phyloP scores from a whole-genome alignment of 306 rosid genomes.

The Gleditsia sinensis region DNA sequence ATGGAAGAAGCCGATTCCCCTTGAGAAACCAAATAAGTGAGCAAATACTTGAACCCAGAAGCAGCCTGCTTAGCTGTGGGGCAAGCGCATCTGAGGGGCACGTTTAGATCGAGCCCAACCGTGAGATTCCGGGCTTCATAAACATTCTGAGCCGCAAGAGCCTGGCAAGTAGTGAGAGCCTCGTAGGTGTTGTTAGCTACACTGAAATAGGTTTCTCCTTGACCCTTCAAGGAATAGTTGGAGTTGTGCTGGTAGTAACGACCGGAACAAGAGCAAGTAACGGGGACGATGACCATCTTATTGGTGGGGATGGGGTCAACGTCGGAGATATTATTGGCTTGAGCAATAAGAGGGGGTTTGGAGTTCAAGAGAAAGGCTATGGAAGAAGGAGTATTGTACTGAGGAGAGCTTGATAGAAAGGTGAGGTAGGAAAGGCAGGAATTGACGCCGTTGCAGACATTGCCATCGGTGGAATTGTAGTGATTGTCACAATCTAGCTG shows the following conservation, averaged over 20 bases:
- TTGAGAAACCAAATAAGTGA: constrained; percentile 42
- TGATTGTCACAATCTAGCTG: constrained; percentile 53
- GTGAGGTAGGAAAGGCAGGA: constrained; percentile 69
- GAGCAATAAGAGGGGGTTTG: constrained; percentile 30
- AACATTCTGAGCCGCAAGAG: constrained; percentile 52
- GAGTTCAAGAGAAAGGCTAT: constrained; percentile 53
- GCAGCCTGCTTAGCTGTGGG: constrained; percentile 50
- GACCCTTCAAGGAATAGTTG: constrained; percentile 20
- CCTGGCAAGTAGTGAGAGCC: constrained; percentile 73
- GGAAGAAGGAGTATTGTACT: constrained; percentile 37
- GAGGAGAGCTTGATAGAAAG: constrained; percentile 48
- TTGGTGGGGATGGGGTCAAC: constrained; percentile 32
- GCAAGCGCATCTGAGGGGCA: constrained; percentile 77
- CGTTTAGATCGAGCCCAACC: constrained; percentile 10
- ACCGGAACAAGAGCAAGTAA: constrained; percentile 59
- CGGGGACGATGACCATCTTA: constrained; percentile 49
- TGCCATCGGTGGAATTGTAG: constrained; percentile 44
- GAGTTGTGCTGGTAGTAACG: constrained; percentile 54
- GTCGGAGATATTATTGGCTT: constrained; percentile 58
- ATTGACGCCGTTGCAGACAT: constrained; percentile 43
- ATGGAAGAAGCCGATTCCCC: constrained; percentile 36
- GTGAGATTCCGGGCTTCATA: constrained; percentile 5
- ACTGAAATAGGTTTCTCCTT: constrained; percentile 49
- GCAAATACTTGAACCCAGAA: constrained; percentile 53
- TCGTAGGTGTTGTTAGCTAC: constrained; percentile 65